These are phyloP conservation scores for Backusella liffmaniae DNA, from an alignment of 192 early-diverging fungal genomes.

Conservation along the genomic window DNA sequence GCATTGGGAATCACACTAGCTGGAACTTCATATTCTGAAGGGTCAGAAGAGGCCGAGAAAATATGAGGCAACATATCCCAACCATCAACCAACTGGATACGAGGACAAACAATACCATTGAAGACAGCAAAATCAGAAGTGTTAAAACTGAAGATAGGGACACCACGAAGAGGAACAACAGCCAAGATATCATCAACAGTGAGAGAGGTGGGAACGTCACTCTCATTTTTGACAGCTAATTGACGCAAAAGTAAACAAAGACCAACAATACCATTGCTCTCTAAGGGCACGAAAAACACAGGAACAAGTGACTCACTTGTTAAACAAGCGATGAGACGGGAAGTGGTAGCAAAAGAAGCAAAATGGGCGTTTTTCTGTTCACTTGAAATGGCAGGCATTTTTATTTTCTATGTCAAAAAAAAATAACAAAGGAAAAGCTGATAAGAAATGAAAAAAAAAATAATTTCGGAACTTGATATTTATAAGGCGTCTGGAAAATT, in stretches of 20 bases:
- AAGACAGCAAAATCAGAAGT: slow-evolving; percentile 8
- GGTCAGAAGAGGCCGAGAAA: not conserved
- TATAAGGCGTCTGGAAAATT: not conserved
- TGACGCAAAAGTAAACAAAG: slow-evolving; percentile 22
- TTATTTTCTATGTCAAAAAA: not conserved
- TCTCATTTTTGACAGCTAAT: not conserved
- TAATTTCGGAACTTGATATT: not conserved
- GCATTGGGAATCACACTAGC: not conserved
- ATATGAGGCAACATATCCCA: slow-evolving; percentile 38
- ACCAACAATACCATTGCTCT: slow-evolving; percentile 2
- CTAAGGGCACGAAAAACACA: slow-evolving; percentile 37
- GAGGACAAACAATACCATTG: slow-evolving; percentile 13
- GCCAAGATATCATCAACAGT: slow-evolving; percentile 27
- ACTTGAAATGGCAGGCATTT: slow-evolving; percentile 22
- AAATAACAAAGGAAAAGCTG: not conserved
- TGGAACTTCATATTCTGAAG: not conserved
- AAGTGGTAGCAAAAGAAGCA: slow-evolving; percentile 49
- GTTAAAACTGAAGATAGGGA: slow-evolving; percentile 29
- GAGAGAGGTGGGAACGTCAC: not conserved
- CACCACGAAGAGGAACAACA: slow-evolving; percentile 24
- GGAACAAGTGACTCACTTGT: slow-evolving; percentile 53
- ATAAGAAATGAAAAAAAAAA: not conserved
- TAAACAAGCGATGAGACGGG: slow-evolving; percentile 56
- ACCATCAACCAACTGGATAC: slow-evolving; percentile 28
- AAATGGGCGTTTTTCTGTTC: slow-evolving; percentile 21